Evolutionary conservation across 202 grass and related monocot species (phyloP), one percentile per base, ranked within the genome.

Genomic region (Cymbopogon flexuosus): DNA sequence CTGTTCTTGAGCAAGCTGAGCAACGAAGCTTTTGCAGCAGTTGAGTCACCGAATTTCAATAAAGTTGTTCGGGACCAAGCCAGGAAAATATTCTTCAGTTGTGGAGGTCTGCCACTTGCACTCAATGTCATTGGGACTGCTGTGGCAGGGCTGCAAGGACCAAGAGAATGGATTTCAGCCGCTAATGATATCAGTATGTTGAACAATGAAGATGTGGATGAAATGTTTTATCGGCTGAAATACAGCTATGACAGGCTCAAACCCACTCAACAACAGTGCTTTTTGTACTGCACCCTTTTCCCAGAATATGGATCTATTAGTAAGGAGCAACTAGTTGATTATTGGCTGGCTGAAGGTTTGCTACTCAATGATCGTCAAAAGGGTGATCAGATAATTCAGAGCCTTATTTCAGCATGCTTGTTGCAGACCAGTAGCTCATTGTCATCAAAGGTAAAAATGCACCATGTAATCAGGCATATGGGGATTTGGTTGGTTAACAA

Each of bases 311-410:
- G 87, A 78, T 90, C 84, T 15, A 87, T 93, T 37, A 86, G 36
- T 16, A 93, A 86, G 73, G 72, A 91, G 0, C 91, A 79, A 69
- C 84, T 97, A 36, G 36, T 90, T 57, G 65, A 85, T 10, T 97
- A 93, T 23, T 97, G 91, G 93, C 71, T 87, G 43, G 89, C 93
- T 40, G 93, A 97, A 84, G 89, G 72, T 35, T 80, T 93, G 11
- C 10, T 97, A 59, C 33, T 72, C n/a, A 19, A 77, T 59, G 31
- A 90, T 21, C 0, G 0, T 63, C 62, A 70, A 10, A 79, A 81
- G 10, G 86, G 84, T 51, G 24, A 85, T 82, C 56, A 24, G 52
- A 86, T 90, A 75, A 87, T 97, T 15, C 72, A 24, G 1, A 84
- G 58, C 18, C 87, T 97, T 64, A 56, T 90, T 69, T 84, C 78